A percentile compares a stretch with the other conserved stretches of the same genome.
Conservation (phyloP, 2,329 filamentous ascomycete species). For the Zymoseptoria passerinii region DNA sequence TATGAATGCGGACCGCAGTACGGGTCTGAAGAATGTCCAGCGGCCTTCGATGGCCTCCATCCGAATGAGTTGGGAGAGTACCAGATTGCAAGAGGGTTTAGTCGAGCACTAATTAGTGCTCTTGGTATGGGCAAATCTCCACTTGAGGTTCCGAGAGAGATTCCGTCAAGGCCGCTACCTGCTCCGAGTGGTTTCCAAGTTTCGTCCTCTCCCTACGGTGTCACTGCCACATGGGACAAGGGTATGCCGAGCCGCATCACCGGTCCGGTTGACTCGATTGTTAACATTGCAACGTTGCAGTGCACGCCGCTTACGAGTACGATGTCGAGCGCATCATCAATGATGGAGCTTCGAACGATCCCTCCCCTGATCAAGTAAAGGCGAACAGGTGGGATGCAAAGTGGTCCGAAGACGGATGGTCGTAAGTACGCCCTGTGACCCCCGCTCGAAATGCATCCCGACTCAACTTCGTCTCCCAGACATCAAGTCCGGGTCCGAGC, state of each 20-base stretch:
- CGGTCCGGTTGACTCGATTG: neutral
- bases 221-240: conserved; percentile 8
- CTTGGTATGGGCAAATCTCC: conserved; percentile 3
- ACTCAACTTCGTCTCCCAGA: neutral
- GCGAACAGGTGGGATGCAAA: conserved; percentile 3
- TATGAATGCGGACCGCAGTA: neutral
- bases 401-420: neutral
- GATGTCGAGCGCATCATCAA: conserved; percentile 3
- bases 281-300: neutral
- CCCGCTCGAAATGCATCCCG: neutral
- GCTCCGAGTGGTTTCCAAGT: conserved; percentile 1
- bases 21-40: neutral
- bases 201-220: conserved; percentile 1
- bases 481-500: conserved; percentile 1
- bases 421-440: neutral
- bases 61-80: conserved; percentile 35
- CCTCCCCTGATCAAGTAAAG: neutral
- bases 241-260: neutral
- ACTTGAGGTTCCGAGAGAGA: conserved; percentile 3
- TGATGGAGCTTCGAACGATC: neutral
- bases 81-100: conserved; percentile 36
- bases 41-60: conserved; percentile 36
- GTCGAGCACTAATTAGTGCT: conserved; percentile 20
- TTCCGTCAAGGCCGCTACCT: conserved; percentile 4
- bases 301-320: conserved; percentile 9